Percentiles rank a stretch among this genome's conserved stretches.
Evolutionary conservation across 805 yeast genomes (phyloP).

Genomic region (Lipomyces sp.): DNA sequence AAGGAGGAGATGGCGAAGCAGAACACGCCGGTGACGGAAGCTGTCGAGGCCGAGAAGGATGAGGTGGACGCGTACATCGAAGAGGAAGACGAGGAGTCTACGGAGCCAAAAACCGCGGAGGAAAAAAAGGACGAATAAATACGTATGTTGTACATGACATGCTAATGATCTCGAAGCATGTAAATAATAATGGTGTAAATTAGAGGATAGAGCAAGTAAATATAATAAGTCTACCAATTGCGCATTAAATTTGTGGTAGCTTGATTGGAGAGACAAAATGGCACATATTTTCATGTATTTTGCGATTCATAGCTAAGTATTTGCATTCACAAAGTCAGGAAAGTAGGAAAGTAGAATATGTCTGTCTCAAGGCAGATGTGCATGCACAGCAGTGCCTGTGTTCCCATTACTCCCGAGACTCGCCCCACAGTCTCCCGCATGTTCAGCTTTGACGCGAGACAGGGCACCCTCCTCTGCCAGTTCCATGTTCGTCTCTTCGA

Average conservation of each 20-base stretch:
- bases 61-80: constrained; percentile 9
- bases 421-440: too few species aligned
- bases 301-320: too few species aligned
- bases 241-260: too few species aligned
- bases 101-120: constrained; percentile 6
- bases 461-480: not conserved
- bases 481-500: not conserved
- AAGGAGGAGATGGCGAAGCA: constrained; percentile 27
- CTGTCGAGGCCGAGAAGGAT: constrained; percentile 13
- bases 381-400: too few species aligned
- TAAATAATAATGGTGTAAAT: not conserved
- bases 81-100: constrained; percentile 15
- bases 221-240: too few species aligned
- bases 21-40: constrained; percentile 30
- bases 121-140: constrained; percentile 16
- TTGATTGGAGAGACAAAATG: not conserved
- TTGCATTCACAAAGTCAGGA: too few species aligned
- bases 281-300: too few species aligned
- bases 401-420: too few species aligned
- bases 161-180: not conserved
- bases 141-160: not conserved
- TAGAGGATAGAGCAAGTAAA: too few species aligned
- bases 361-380: too few species aligned
- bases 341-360: too few species aligned
- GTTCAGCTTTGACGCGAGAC: too few species aligned